These are phyloP conservation scores for Aspergillus tanneri DNA, from an alignment of 2,329 filamentous ascomycete genomes.

Conservation along the genomic window DNA sequence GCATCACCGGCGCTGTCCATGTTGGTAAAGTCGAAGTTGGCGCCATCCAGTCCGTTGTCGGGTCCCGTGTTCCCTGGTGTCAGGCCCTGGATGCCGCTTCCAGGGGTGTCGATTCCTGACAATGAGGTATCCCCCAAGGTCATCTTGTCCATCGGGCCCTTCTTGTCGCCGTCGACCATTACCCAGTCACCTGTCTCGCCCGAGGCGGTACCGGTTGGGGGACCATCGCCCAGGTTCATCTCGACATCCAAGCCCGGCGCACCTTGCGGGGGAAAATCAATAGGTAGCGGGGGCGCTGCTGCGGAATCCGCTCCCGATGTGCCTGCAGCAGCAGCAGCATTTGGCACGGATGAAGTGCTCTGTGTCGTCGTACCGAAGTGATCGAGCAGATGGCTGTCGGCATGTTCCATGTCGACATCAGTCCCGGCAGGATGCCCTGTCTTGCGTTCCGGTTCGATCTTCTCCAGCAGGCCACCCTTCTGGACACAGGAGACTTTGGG, in stretches of 20 bases:
- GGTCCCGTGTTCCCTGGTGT: conserved; percentile 25
- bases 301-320: not conserved
- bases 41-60: conserved; percentile 36
- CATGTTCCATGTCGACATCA: conserved; percentile 38
- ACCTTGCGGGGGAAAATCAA: conserved; percentile 16
- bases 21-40: conserved; percentile 49
- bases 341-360: no score
- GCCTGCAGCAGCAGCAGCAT: no score
- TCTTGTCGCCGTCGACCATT: conserved; percentile 65
- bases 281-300: conserved; percentile 16
- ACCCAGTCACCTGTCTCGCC: conserved; percentile 69
- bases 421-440: conserved; percentile 21
- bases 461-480: conserved; percentile 71
- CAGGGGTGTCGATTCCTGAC: conserved; percentile 18
- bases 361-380: conserved; percentile 38
- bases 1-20: conserved; percentile 70
- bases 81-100: conserved; percentile 26
- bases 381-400: conserved; percentile 33
- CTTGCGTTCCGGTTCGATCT: conserved; percentile 36
- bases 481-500: conserved; percentile 69
- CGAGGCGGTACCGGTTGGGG: conserved; percentile 37
- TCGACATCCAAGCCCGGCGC: conserved; percentile 37
- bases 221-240: conserved; percentile 55
- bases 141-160: conserved; percentile 32
- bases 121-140: conserved; percentile 11